A percentile compares a stretch with the other conserved stretches of the same genome.
Conservation (phyloP, 345 rosid genomes). For the Reutealis trisperma region DNA sequence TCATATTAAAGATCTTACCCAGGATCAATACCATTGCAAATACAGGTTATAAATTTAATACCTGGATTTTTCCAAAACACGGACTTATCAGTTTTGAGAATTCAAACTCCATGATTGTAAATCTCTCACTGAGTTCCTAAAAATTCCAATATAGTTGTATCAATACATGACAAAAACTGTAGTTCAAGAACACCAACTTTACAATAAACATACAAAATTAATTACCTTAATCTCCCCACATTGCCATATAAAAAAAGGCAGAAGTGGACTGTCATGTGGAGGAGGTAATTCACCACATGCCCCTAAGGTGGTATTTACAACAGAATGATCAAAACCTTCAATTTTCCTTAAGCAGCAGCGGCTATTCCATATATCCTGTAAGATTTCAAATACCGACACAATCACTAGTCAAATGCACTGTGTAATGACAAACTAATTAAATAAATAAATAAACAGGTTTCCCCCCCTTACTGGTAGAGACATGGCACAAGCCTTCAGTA, state of each 20-base stretch:
- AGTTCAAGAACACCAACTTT: background rate
- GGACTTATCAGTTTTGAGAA: constrained; percentile 61
- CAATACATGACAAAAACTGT: background rate
- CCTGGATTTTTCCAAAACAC: constrained; percentile 66
- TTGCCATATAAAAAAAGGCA: constrained; percentile 81
- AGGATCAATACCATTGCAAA: background rate
- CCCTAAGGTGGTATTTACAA: constrained; percentile 75
- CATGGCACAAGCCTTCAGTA: constrained; percentile 81
- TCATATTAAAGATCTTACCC: background rate
- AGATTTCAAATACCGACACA: background rate
- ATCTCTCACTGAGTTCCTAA: constrained; percentile 69
- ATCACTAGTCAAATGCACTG: background rate
- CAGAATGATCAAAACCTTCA: constrained; percentile 87
- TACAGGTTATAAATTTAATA: constrained; percentile 23
- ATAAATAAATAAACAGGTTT: no score
- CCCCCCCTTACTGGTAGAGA: constrained; percentile 67
- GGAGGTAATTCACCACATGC: constrained; percentile 73
- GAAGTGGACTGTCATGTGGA: constrained; percentile 63
- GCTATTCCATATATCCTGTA: constrained; percentile 86
- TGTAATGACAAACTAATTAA: background rate
- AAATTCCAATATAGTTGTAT: constrained; percentile 10
- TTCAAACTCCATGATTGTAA: constrained; percentile 76
- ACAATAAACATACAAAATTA: background rate
- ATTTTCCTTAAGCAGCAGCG: constrained; percentile 61
- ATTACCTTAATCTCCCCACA: constrained; percentile 81